Evolutionary conservation across 2,329 filamentous ascomycete genomes (phyloP).

Genomic region (Cercospora janseana): DNA sequence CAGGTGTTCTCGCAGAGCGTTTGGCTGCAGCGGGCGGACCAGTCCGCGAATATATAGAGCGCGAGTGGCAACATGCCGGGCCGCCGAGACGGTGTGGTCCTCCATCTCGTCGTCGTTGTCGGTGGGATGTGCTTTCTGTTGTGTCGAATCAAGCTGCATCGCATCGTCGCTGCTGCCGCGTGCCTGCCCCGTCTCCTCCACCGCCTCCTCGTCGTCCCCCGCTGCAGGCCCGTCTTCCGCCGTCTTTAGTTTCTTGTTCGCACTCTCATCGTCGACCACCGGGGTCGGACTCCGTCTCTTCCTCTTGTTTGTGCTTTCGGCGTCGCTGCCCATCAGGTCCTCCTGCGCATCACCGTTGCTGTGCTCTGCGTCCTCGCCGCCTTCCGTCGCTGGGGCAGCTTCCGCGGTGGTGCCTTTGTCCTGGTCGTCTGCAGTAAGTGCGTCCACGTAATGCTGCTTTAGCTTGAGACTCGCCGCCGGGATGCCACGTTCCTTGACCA

Average conservation of each 20-base stretch:
- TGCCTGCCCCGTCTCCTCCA: constrained; percentile 27
- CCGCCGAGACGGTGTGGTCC: constrained; percentile 29
- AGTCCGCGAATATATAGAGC: constrained; percentile 88
- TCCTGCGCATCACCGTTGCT: constrained; percentile 12
- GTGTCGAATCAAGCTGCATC: constrained; percentile 26
- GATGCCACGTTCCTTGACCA: constrained; percentile 50
- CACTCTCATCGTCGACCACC: constrained; percentile 31
- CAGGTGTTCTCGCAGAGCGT: constrained; percentile 67
- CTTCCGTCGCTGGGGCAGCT: constrained; percentile 10
- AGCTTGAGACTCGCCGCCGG: constrained; percentile 47
- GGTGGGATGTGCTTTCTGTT: background rate
- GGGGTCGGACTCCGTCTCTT: constrained; percentile 36
- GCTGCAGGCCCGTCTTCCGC: constrained; percentile 33
- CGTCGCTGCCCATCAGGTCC: constrained; percentile 17
- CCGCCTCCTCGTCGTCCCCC: constrained; percentile 17
- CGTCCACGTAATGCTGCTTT: constrained; percentile 51
- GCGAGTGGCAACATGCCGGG: constrained; percentile 52
- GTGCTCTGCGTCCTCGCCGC: background rate
- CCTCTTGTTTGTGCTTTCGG: constrained; percentile 32
- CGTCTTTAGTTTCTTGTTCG: constrained; percentile 46
- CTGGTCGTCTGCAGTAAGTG: constrained; percentile 40
- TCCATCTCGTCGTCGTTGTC: constrained; percentile 6
- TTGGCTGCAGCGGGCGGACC: constrained; percentile 76
- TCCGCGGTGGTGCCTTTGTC: constrained; percentile 15
- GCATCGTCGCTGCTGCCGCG: constrained; percentile 34